Evolutionary conservation across 2,329 filamentous ascomycete genomes (phyloP).

Genomic region (Aspergillus pseudonomiae): DNA sequence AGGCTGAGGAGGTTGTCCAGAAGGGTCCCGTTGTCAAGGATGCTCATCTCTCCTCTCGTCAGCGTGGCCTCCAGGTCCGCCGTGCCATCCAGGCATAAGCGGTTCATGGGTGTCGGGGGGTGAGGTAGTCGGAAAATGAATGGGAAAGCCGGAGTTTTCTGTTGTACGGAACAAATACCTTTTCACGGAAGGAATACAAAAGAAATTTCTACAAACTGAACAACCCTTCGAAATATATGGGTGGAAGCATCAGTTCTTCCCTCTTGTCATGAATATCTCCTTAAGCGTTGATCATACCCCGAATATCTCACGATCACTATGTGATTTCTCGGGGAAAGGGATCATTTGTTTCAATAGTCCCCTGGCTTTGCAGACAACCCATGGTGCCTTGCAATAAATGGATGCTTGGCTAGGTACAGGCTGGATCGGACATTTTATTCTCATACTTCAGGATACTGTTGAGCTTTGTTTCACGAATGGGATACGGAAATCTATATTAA

Average conservation of each 20-base stretch:
- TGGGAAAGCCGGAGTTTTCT: conserved; percentile 43
- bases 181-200: conserved; percentile 34
- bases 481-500: conserved; percentile 18
- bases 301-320: neutral
- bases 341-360: conserved; percentile 6
- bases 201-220: conserved; percentile 17
- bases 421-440: conserved; percentile 12
- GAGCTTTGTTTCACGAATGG: conserved; percentile 23
- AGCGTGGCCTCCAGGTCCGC: conserved; percentile 74
- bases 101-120: conserved; percentile 34
- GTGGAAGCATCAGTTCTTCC: conserved; percentile 1
- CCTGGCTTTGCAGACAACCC: neutral
- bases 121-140: conserved; percentile 34
- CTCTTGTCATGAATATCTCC: conserved; percentile 5
- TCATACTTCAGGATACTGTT: conserved; percentile 18
- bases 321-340: neutral
- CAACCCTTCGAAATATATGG: conserved; percentile 3
- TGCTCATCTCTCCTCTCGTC: conserved; percentile 80
- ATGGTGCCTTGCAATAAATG: conserved; percentile 1
- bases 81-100: conserved; percentile 61
- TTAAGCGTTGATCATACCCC: conserved; percentile 10
- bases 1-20: conserved; percentile 92
- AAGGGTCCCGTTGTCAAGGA: conserved; percentile 76
- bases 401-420: conserved; percentile 8
- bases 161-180: conserved; percentile 36